A percentile compares a stretch with the other conserved stretches of the same genome.
Conservation (phyloP, 192 early-diverging fungal genomes). For the Thamnidium elegans region DNA sequence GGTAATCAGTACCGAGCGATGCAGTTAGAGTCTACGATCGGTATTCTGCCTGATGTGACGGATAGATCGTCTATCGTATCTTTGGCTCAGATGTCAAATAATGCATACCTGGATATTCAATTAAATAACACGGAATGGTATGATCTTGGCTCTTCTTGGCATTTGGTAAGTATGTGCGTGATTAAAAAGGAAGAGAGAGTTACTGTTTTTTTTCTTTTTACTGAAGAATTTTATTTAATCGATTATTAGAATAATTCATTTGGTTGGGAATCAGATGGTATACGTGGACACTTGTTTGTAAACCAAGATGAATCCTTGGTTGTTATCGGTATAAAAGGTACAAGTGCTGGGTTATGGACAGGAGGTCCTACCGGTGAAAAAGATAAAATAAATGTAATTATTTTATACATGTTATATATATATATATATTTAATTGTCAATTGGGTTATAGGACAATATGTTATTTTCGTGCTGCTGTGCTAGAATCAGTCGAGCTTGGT, state of each 20-base stretch:
- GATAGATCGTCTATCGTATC: constrained; percentile 70
- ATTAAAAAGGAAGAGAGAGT: not conserved
- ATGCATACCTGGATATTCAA: constrained; percentile 73
- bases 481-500: constrained; percentile 81
- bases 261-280: constrained; percentile 55
- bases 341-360: constrained; percentile 55
- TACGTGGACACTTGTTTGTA: constrained; percentile 76
- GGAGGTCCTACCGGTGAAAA: constrained; percentile 64
- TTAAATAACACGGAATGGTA: constrained; percentile 60
- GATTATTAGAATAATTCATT: constrained; percentile 37
- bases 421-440: not conserved
- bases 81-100: constrained; percentile 79
- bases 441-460: constrained; percentile 70
- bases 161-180: constrained; percentile 37
- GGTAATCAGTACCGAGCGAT: not conserved
- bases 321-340: constrained; percentile 78
- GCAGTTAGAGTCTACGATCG: constrained; percentile 12
- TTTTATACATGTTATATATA: constrained; percentile 4
- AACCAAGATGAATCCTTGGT: constrained; percentile 57
- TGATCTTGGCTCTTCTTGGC: constrained; percentile 64
- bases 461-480: constrained; percentile 98
- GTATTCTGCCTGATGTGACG: constrained; percentile 62
- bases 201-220: not conserved
- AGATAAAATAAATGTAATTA: constrained; percentile 68
- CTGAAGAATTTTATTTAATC: not conserved